A percentile compares a stretch with the other conserved stretches of the same genome.
phyloP scores from a whole-genome alignment of 148 eudicot species.

The Rhododendron molle region DNA sequence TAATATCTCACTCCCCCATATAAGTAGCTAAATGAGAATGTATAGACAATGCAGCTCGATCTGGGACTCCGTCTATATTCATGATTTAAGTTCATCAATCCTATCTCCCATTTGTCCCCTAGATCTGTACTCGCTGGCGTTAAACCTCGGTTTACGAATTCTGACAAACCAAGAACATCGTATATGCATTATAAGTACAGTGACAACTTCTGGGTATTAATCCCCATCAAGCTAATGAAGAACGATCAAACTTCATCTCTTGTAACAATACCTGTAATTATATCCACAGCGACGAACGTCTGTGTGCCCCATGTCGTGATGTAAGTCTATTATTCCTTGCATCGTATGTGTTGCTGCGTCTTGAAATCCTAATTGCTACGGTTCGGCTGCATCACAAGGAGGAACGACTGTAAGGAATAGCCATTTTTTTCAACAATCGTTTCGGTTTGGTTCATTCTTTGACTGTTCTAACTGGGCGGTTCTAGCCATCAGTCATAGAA shows the following conservation, averaged over 20 bases:
- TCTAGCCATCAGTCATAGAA: too few species aligned
- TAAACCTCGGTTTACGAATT: not conserved
- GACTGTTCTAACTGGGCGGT: not conserved
- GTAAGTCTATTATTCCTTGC: not conserved
- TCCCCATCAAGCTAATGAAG: not conserved
- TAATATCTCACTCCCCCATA: not conserved
- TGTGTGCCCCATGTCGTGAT: not conserved
- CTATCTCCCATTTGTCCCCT: not conserved
- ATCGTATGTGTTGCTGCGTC: not conserved
- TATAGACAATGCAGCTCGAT: not conserved
- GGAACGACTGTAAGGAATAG: too few species aligned
- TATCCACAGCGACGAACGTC: not conserved
- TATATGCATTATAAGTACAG: not conserved
- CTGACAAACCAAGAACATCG: not conserved
- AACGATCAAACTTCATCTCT: not conserved
- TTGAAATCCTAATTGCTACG: not conserved
- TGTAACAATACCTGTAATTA: not conserved
- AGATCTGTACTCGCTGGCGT: not conserved
- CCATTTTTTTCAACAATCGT: not conserved
- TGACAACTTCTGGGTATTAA: not conserved
- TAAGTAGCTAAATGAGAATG: not conserved
- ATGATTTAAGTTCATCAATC: not conserved
- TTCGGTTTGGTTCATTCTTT: not conserved
- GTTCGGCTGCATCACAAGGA: not conserved
- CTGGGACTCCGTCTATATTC: not conserved